Evolutionary conservation across 148 eudicot species (phyloP), one percentile per base, ranked within the genome.

Genomic region (Vaccinium corymbosum): DNA sequence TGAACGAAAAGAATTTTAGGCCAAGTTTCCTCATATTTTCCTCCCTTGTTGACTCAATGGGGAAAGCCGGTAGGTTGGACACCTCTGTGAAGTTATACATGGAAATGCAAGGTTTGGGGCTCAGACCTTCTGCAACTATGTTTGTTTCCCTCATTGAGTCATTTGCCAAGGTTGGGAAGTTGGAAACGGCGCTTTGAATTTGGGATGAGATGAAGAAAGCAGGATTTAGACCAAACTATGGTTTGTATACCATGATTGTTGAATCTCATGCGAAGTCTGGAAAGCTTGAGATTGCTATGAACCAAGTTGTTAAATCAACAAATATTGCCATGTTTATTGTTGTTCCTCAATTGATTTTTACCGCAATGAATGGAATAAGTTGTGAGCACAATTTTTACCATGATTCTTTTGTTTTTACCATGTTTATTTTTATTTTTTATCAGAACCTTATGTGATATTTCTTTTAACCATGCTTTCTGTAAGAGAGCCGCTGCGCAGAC

Each of bases 211-310:
- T 97, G 99, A 94, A 91, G 89, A 93, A 90, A 81, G 90, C 94
- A 6, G 95, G 99, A 17, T 94, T 93, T 68, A 92, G 97, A 86
- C 98, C 99, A 22, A 97, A 97, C 85, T 97, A 97, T 83, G 99
- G 99, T 71, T 91, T 97, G 32, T 97, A 97, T 88, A 97, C 99
- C 1, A 89, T 94, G 91, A 89, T 94, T 77, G 97, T 97, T 7
- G 99, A 97, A 87, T 90, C 98, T 66, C 99, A 94, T 89, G 98
- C 99, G 48, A 97, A 97, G 91, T 94, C 99, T 13, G 98, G 99
- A 81, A 97, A 97, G 87, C 97, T 97, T 62, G 97, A 97, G 84
- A 90, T 87, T 80, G 99, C 99, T 56, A 42, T 42, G 46, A 42
- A 42, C 46, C 46, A 42, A 42, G 6, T 42, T 42, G 46, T 42